Evolutionary conservation across 495 filamentous ascomycete genomes (phyloP), one percentile per base, ranked within the genome.

Genomic region (Tuber indicum): DNA sequence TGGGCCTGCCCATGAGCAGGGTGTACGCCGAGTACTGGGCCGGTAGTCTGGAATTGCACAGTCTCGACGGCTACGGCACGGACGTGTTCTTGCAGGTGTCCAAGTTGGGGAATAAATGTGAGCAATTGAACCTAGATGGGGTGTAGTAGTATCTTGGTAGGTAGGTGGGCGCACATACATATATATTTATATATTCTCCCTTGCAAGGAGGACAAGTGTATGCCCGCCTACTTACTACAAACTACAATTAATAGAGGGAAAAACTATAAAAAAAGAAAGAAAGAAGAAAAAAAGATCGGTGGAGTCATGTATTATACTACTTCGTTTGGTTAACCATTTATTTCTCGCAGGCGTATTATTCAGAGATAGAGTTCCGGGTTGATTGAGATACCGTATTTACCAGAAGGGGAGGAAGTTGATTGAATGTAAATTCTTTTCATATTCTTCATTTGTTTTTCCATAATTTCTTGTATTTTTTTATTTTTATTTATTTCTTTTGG

Each of bases 11-110:
- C 0, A 91, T 98, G 87, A 96, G 93, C 78, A 89, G 94, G 77
- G 93, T 98, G 21, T 99, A 98, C 84, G 95, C 96, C 23, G 95
- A 99, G 85, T 99, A 98, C 85, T 99, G 96, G 96, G 96, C 96
- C 12, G 96, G 96, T 2, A 95, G 89, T 83, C 85, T 99, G 41
- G 93, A 97, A 83, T 82, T 98, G 77, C 96, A 98, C 84, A 97
- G 91, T 84, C 85, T 99, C 49, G 96, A 98, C 81, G 96, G 96
- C 0, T 99, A 98, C 81, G 96, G 96, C 2, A 94, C 96, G n/a
- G 96, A 99, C 86, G 95, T 92, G 2, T 99, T 98, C 83, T 84
- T 99, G 77, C 95, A 98, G 85, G 97, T 99, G 52, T 95, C 93
- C 9, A 97, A 97, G 85, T 87, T 99, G 74, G 96, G 96, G 36